Evolutionary conservation across 179 eudicot genomes (phyloP).

Genomic region (Beta macrorhiza): DNA sequence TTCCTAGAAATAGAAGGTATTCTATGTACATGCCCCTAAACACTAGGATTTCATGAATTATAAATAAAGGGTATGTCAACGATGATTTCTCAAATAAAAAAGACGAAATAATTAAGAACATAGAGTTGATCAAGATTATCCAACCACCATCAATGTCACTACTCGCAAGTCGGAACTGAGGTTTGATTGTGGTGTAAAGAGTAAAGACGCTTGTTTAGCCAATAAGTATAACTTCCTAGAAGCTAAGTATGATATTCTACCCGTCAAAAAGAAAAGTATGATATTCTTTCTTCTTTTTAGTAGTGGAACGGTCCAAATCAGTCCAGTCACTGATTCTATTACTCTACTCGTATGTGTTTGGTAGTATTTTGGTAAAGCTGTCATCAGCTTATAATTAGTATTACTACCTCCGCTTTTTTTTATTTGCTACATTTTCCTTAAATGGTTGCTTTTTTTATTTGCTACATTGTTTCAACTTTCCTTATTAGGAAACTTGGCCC

Average conservation of each 20-base stretch:
- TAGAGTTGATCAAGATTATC: not conserved
- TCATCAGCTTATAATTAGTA: not conserved
- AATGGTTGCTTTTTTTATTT: no score
- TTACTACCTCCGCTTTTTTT: no score
- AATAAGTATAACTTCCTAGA: slow-evolving; percentile 5
- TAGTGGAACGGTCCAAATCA: slow-evolving; percentile 3
- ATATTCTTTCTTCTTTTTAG: not conserved
- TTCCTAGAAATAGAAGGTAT: no score
- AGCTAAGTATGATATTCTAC: not conserved
- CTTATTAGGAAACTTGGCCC: no score
- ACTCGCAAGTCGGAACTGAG: not conserved
- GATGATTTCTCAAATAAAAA: not conserved
- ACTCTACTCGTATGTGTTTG: not conserved
- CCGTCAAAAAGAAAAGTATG: no score
- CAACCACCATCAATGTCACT: not conserved
- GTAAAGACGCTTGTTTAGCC: not conserved
- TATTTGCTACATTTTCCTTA: no score
- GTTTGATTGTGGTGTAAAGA: not conserved
- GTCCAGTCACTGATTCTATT: not conserved
- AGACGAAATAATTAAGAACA: not conserved
- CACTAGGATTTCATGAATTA: no score
- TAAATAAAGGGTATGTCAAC: not conserved
- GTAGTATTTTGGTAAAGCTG: not conserved
- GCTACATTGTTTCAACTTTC: no score
- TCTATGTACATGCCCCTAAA: no score